Conservation (phyloP, 352 stramenopile species). For the Phytophthora macrochlamydospora region DNA sequence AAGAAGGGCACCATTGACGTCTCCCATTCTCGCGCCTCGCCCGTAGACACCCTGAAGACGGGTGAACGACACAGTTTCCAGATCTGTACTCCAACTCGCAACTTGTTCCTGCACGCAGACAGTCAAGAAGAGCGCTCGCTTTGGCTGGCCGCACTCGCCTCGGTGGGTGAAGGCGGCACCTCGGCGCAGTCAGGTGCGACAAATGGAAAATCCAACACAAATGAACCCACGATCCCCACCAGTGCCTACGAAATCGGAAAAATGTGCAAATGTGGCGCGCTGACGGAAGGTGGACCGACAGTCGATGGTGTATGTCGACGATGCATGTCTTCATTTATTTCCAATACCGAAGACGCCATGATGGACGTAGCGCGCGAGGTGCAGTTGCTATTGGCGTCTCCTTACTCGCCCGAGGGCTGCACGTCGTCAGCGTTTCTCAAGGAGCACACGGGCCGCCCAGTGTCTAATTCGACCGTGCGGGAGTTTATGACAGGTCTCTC, state of each 20-base stretch:
- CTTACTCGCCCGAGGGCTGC: slow-evolving; percentile 84
- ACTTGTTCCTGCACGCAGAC: slow-evolving; percentile 81
- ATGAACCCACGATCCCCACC: slow-evolving; percentile 32
- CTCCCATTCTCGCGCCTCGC: slow-evolving; percentile 52
- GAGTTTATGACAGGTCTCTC: slow-evolving; percentile 82
- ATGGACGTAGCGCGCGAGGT: slow-evolving; percentile 80
- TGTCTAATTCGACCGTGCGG: slow-evolving; percentile 59
- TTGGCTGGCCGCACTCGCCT: slow-evolving; percentile 76
- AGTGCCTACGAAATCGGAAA: slow-evolving; percentile 48
- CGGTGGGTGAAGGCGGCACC: slow-evolving; percentile 49
- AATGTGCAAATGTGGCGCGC: slow-evolving; percentile 63
- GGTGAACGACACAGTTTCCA: slow-evolving; percentile 84
- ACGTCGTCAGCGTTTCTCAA: slow-evolving; percentile 78
- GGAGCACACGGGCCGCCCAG: slow-evolving; percentile 50
- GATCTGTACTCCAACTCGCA: slow-evolving; percentile 61
- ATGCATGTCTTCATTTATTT: slow-evolving; percentile 83
- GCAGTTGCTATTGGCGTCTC: slow-evolving; percentile 81
- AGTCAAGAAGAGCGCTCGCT: slow-evolving; percentile 84
- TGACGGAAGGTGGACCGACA: slow-evolving; percentile 27
- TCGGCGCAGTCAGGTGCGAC: slow-evolving; percentile 20
- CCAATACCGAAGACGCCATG: slow-evolving; percentile 75
- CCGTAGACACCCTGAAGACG: slow-evolving; percentile 81
- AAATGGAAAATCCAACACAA: slow-evolving; percentile 20
- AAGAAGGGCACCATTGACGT: slow-evolving; percentile 81
- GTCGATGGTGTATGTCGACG: slow-evolving; percentile 62